Conservation (phyloP, 257 asterid species). For the Solanum arcanum region DNA sequence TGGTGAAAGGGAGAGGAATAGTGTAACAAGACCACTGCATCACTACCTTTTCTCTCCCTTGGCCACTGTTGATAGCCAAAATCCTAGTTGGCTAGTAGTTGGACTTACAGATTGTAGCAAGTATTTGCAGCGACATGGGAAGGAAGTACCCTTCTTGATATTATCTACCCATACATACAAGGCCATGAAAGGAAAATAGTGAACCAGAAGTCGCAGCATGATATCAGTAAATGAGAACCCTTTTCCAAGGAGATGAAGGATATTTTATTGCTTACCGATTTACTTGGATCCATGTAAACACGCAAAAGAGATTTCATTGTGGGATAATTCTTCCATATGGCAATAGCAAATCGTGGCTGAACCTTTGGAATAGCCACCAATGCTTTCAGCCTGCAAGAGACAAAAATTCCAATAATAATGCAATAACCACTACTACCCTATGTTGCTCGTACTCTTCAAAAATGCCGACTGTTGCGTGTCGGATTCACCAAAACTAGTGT, state of each 20-base stretch:
- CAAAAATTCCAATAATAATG: background rate
- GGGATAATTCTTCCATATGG: conserved; percentile 91
- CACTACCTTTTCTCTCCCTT: background rate
- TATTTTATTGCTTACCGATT: conserved; percentile 52
- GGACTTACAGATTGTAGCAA: background rate
- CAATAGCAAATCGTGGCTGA: conserved; percentile 85
- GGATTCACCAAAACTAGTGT: no score
- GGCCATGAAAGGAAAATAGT: background rate
- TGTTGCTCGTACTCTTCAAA: no score
- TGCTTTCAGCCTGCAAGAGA: conserved; percentile 69
- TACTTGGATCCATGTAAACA: conserved; percentile 81
- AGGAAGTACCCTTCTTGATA: background rate
- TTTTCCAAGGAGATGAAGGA: background rate
- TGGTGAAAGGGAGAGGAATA: background rate
- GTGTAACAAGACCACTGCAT: background rate
- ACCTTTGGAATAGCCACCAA: conserved; percentile 87
- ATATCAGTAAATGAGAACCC: background rate
- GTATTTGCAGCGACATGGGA: background rate
- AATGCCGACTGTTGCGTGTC: no score
- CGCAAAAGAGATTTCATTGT: conserved; percentile 88
- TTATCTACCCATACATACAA: background rate
- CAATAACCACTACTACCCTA: background rate
- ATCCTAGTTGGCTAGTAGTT: background rate
- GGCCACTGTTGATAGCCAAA: background rate
- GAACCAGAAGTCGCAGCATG: background rate